phyloP scores from a whole-genome alignment of 2,329 filamentous ascomycete genomes.

The Colletotrichum limetticola region DNA sequence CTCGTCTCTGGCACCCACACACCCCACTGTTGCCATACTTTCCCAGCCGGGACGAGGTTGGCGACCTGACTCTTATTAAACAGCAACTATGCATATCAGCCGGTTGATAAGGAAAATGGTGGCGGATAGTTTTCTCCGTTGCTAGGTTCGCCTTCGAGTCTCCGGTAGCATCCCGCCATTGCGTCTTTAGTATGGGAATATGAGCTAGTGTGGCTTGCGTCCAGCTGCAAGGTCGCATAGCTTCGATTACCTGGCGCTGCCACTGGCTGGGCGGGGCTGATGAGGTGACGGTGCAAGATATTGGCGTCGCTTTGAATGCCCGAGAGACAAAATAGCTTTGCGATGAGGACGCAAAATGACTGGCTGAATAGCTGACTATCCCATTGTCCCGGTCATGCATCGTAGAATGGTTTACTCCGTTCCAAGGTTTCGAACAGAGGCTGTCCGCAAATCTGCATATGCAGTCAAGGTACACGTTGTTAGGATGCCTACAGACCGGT shows the following conservation, averaged over 20 bases:
- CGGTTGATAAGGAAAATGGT: slow-evolving; percentile 18
- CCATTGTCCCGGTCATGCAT: neutral
- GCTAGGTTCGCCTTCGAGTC: neutral
- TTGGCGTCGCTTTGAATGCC: slow-evolving; percentile 18
- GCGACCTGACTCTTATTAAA: slow-evolving; percentile 20
- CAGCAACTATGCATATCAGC: slow-evolving; percentile 6
- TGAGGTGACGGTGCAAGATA: slow-evolving; percentile 20
- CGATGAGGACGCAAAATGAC: neutral
- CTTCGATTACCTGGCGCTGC: slow-evolving; percentile 10
- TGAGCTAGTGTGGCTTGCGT: slow-evolving; percentile 3
- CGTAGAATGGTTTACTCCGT: neutral
- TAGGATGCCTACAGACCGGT: neutral
- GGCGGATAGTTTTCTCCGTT: slow-evolving; percentile 16
- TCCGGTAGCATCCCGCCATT: neutral
- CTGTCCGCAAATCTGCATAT: neutral
- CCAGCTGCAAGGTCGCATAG: slow-evolving; percentile 11
- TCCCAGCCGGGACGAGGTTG: slow-evolving; percentile 3
- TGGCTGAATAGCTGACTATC: neutral
- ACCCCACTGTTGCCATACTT: neutral
- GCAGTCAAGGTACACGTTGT: neutral
- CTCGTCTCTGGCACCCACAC: slow-evolving; percentile 7
- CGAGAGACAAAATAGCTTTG: neutral
- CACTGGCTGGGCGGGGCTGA: slow-evolving; percentile 6
- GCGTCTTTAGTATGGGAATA: neutral
- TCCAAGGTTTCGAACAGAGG: neutral